Evolutionary conservation across 768 basidiomycete genomes (phyloP).

Genomic region (Thelephora ganbajun): DNA sequence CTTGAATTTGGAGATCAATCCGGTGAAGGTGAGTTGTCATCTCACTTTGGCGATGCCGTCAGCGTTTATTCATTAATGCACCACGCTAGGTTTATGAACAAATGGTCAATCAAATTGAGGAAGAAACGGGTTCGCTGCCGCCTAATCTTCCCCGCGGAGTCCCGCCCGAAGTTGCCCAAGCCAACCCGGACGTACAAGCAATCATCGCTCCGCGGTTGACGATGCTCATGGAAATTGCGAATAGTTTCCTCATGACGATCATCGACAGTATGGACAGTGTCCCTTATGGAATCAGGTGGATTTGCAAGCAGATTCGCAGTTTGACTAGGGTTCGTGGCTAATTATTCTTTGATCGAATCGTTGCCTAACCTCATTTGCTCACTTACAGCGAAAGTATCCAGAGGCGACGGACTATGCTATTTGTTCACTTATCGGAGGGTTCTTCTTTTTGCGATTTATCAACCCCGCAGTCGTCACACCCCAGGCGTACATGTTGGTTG

Average conservation of each 20-base stretch:
- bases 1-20: slow-evolving; percentile 97
- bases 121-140: slow-evolving; percentile 88
- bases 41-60: background rate
- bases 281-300: slow-evolving; percentile 99
- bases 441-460: slow-evolving; percentile 99
- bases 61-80: background rate
- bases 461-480: slow-evolving; percentile 99
- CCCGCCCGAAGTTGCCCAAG: slow-evolving; percentile 85
- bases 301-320: slow-evolving; percentile 98
- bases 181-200: slow-evolving; percentile 91
- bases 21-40: slow-evolving; percentile 60
- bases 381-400: slow-evolving; percentile 83
- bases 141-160: slow-evolving; percentile 87
- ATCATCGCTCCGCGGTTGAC: slow-evolving; percentile 95
- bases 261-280: slow-evolving; percentile 98
- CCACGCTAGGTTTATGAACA: slow-evolving; percentile 83
- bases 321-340: slow-evolving; percentile 64
- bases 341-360: background rate
- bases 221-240: slow-evolving; percentile 99
- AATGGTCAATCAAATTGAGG: slow-evolving; percentile 98
- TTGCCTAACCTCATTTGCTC: background rate
- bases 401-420: slow-evolving; percentile 98
- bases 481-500: slow-evolving; percentile 99
- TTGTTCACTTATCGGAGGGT: slow-evolving; percentile 96
- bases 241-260: slow-evolving; percentile 92